These are phyloP conservation scores for Elaeis guineensis DNA, from an alignment of 176 grass and related monocot genomes.

Conservation along the genomic window DNA sequence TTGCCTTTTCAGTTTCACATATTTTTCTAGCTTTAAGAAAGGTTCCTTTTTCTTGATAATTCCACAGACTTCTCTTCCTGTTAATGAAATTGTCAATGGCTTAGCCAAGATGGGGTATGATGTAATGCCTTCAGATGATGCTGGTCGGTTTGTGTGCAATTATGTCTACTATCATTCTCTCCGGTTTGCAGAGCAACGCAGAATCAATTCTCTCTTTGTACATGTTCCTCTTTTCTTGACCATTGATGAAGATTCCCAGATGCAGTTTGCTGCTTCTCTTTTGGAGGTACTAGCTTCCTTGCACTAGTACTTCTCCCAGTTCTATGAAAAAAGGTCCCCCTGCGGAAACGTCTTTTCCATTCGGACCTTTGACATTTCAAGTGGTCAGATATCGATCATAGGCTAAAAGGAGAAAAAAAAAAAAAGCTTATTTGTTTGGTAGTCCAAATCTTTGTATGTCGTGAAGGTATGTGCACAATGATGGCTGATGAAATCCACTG, in stretches of 20 bases:
- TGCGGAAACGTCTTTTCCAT: no score
- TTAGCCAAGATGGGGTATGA: conserved; percentile 77
- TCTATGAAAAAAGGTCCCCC: no score
- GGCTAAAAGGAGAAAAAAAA: no score
- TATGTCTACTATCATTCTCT: conserved; percentile 94
- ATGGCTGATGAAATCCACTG: no score
- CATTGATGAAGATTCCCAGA: conserved; percentile 82
- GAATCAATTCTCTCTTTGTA: conserved; percentile 85
- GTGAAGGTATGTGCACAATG: no score
- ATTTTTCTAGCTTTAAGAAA: no score
- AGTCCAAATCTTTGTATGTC: no score
- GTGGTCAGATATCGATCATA: no score
- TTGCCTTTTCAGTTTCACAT: no score
- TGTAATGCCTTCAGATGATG: conserved; percentile 67
- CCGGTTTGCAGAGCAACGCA: conserved; percentile 63
- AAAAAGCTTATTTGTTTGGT: no score
- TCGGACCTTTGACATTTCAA: no score
- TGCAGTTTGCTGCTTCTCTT: conserved; percentile 74
- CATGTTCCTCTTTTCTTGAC: conserved; percentile 90
- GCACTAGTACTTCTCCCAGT: conserved; percentile 20
- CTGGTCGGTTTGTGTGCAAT: conserved; percentile 91
- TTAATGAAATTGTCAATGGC: conserved; percentile 53
- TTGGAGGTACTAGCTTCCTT: conserved; percentile 49
- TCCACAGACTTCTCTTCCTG: conserved; percentile 59
- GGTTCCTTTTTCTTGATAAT: neutral